A percentile compares a stretch with the other conserved stretches of the same genome.
These are phyloP conservation scores for Boletellus sp. DNA, from an alignment of 1,284 basidiomycete species.

Conservation along the genomic window DNA sequence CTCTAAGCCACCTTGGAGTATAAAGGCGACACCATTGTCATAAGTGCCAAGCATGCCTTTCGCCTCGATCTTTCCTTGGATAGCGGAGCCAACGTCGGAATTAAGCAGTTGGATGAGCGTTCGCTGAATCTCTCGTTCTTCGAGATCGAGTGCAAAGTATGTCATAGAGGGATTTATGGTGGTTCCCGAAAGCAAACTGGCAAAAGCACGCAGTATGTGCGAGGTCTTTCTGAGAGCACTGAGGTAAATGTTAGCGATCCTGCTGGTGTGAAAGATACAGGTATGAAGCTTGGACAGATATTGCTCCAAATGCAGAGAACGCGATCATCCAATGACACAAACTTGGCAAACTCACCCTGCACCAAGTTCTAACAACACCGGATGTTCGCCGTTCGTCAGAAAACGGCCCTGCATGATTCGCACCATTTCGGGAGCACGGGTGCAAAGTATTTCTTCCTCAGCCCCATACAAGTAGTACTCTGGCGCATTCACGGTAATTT, in stretches of 20 bases:
- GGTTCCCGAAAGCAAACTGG: conserved; percentile 43
- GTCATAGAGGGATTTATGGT: conserved; percentile 54
- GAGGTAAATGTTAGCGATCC: conserved; percentile 17
- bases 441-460: conserved; percentile 69
- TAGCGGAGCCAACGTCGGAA: conserved; percentile 60
- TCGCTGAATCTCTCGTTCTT: conserved; percentile 80
- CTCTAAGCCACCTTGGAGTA: conserved; percentile 57
- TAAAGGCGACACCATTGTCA: conserved; percentile 73
- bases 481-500: conserved; percentile 74
- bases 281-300: background rate
- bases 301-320: background rate
- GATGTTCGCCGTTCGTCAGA: conserved; percentile 40
- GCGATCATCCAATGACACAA: background rate
- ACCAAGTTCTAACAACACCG: conserved; percentile 79
- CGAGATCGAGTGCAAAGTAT: conserved; percentile 94
- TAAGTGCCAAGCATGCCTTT: conserved; percentile 90
- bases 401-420: conserved; percentile 62
- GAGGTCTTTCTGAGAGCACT: conserved; percentile 91
- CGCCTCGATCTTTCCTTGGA: conserved; percentile 69
- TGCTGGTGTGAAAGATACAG: background rate
- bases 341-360: conserved; percentile 67
- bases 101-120: conserved; percentile 70
- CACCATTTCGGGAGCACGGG: conserved; percentile 63
- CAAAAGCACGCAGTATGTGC: conserved; percentile 76
- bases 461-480: conserved; percentile 89